These are phyloP conservation scores for Paxillus involutus DNA, from an alignment of 768 basidiomycete species.

Conservation along the genomic window DNA sequence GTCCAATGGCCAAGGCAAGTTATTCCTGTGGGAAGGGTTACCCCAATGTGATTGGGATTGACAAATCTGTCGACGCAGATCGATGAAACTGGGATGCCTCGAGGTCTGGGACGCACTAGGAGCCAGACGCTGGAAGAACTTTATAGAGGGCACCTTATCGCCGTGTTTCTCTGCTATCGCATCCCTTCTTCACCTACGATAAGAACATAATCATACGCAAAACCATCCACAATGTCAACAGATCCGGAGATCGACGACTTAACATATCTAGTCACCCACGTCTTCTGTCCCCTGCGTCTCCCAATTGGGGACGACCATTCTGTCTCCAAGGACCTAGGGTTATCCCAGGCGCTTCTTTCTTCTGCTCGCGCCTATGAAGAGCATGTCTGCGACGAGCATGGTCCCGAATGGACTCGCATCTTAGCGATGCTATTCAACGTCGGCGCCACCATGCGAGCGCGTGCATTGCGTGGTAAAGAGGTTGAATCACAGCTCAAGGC, in stretches of 20 bases:
- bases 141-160: not conserved
- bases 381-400: constrained; percentile 2
- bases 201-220: too few relatives aligned
- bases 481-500: constrained; percentile 14
- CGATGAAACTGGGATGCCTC: not conserved
- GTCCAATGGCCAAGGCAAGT: not conserved
- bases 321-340: constrained; percentile 20
- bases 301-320: constrained; percentile 35
- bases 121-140: not conserved
- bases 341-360: constrained; percentile 20
- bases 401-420: constrained; percentile 28
- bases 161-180: too few relatives aligned
- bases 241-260: constrained; percentile 8
- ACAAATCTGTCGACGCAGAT: not conserved
- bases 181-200: too few relatives aligned
- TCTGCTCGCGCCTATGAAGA: constrained; percentile 19
- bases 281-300: constrained; percentile 40
- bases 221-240: too few relatives aligned
- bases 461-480: constrained; percentile 1
- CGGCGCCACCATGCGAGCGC: not conserved
- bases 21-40: not conserved
- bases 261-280: constrained; percentile 32
- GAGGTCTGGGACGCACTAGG: not conserved
- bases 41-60: not conserved
- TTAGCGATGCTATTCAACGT: constrained; percentile 25